A percentile compares a stretch with the other conserved stretches of the same genome.
phyloP scores from a whole-genome alignment of 2,329 filamentous ascomycete genomes.

The Colletotrichum abscissum region DNA sequence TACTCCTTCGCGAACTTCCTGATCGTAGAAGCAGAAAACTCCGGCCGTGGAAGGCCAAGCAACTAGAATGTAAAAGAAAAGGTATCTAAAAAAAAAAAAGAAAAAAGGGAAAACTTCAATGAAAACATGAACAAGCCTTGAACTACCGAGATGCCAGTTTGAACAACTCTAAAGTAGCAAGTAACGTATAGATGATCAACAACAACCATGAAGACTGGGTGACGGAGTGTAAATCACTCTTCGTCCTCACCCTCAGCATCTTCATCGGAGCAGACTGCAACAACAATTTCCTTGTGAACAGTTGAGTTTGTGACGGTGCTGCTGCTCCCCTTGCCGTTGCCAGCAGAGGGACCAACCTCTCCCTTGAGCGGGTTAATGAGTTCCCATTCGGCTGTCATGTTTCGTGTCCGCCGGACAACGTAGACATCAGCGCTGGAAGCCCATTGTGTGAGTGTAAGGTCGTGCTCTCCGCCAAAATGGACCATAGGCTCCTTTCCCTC shows the following conservation, averaged over 20 bases:
- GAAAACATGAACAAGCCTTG: background rate
- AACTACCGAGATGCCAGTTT: background rate
- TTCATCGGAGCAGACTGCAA: slow-evolving; percentile 20
- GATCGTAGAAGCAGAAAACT: background rate
- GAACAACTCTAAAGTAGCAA: background rate
- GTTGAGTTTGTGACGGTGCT: slow-evolving; percentile 11
- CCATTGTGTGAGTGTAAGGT: slow-evolving; percentile 54
- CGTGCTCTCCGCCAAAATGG: slow-evolving; percentile 51
- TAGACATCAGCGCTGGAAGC: slow-evolving; percentile 49
- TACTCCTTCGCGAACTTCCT: background rate
- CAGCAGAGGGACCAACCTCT: slow-evolving; percentile 29
- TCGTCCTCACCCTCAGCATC: slow-evolving; percentile 37
- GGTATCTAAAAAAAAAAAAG: background rate
- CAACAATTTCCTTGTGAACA: slow-evolving; percentile 19
- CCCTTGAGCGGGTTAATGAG: slow-evolving; percentile 44
- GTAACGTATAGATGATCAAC: background rate
- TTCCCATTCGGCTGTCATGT: slow-evolving; percentile 44
- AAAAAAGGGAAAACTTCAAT: background rate
- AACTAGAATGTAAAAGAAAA: background rate
- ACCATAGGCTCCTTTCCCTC: slow-evolving; percentile 44
- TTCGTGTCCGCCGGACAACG: slow-evolving; percentile 45
- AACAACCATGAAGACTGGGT: background rate
- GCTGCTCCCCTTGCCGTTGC: slow-evolving; percentile 32
- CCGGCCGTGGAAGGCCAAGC: background rate
- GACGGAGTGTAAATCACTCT: background rate